Base-by-base conservation (phyloP, 2,329 filamentous ascomycete species). In the Fusarium solani-melongenae region DNA sequence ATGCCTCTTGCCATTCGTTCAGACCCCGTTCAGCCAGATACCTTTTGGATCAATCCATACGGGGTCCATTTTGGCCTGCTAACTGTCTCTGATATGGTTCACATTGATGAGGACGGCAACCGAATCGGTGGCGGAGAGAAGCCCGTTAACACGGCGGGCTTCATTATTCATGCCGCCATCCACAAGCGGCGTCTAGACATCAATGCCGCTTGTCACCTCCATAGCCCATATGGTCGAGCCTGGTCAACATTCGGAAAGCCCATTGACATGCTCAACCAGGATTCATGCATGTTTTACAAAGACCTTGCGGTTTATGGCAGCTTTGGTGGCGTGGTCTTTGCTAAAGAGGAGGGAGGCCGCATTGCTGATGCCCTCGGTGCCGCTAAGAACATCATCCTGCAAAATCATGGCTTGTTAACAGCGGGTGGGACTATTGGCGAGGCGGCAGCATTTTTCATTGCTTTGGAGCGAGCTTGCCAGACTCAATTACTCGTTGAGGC, bases 391-490 rank as follows among this genome's bases (percentile, higher is more conserved):
- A 83, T 90, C 73, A 91, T 93, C 59, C 80, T 94, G 44, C 85
- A 90, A 74, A 94, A 94, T 78, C 92, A 94, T 77, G 92, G 92
- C 0, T 81, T 94, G 6, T 79, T 94, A 41, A 93, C 91, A 0
- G 90, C 92, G 0, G 92, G 92, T 1, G 78, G 80, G 1, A 94
- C 92, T 0, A 91, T 94, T 6, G 92, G 92, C 72, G 92, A 94
- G 81, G 92, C 92, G 0, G 91, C 91, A 0, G 93, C 90, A 72
- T 82, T 93, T 62, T 94, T 93, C 78, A 89, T 89, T 5, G 82
- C 90, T 6, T 85, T 94, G 75, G 92, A 94, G 80, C 86, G 90
- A 46, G 89, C 88, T 14, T 94, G 92, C 74, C 86, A 90, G 63
- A 85, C 92, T 12, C 92, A 94, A 79, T 81, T 94, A 36, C 82